Base-by-base conservation (phyloP, 805 yeast species). In the Yarrowia keelungensis region DNA sequence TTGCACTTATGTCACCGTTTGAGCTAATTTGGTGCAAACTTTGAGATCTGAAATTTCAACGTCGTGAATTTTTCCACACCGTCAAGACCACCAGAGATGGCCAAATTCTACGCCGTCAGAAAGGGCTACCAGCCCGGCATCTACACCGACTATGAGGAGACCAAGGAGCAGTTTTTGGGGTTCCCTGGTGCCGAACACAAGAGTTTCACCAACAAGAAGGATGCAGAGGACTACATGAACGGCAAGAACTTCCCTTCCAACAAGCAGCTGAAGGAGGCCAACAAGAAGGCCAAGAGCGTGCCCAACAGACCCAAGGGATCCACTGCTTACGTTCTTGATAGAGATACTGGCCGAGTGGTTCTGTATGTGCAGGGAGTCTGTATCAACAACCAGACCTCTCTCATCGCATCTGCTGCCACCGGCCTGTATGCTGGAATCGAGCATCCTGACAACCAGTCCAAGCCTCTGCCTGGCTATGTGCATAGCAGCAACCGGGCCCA, bases 101-200 rank as follows among this genome's bases (percentile, higher is more conserved):
- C 22, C 15, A 53, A 22, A 14, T 54, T 41, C 38, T 54, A 39
- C 38, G 61, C 61, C 10, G 61, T 54, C 15, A 15, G 39, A 15
- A n/a, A 26, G 7, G 61, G 61, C 5, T 36, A 54, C 47, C 61
- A 41, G 61, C 61, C 61, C 22, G 61, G 61, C 61, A 54, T 54
- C 47, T 54, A 54, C 61, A 22, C 1, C n/a, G 3, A 47, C 9
- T 39, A 38, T n/a, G 36, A 41, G 26, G 61, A 54, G 12, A 22
- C 47, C 47, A 9, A 9, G 15, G 61, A 41, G 19, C 61, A 54
- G 38, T n/a, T 26, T 3, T 8, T 8, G 16, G 61, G 61, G 8
- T 54, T 41, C 8, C 61, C 61, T 5, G 38, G 26, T 5, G 4
- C 8, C 14, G 16, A 15, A n/a, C n/a, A 15, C 47, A 41, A 26